phyloP scores from a whole-genome alignment of 495 filamentous ascomycete genomes.

The Podospora pseudoanserina region DNA sequence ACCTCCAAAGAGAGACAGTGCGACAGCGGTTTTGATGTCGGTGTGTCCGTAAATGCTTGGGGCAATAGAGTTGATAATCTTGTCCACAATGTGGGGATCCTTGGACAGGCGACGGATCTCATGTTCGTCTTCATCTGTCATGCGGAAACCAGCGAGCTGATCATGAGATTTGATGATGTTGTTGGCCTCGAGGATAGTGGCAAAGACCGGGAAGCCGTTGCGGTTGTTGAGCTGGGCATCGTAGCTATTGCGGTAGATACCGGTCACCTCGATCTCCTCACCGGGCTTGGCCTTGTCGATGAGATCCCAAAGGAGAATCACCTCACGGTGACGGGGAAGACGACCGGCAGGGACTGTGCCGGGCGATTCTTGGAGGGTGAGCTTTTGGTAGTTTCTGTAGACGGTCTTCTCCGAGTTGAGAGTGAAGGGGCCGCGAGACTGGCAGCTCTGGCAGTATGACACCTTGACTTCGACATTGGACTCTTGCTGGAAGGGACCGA shows the following conservation, averaged over 20 bases:
- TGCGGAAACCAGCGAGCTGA: conserved; percentile 92
- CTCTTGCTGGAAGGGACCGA: conserved; percentile 97
- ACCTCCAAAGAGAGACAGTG: conserved; percentile 91
- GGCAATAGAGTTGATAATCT: conserved; percentile 90
- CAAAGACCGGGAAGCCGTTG: conserved; percentile 98
- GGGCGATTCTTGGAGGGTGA: conserved; percentile 96
- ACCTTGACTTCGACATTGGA: conserved; percentile 94
- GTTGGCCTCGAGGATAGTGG: conserved; percentile 96
- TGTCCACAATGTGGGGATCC: conserved; percentile 91
- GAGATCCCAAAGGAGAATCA: conserved; percentile 93
- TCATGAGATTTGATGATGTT: conserved; percentile 96
- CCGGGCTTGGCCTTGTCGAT: conserved; percentile 97
- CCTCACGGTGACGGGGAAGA: conserved; percentile 90
- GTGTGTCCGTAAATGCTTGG: conserved; percentile 96
- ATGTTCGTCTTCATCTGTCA: conserved; percentile 94
- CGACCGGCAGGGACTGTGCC: conserved; percentile 96
- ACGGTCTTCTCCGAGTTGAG: conserved; percentile 97
- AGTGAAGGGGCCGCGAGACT: conserved; percentile 91
- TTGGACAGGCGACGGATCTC: conserved; percentile 80
- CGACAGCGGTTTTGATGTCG: conserved; percentile 96
- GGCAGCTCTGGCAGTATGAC: conserved; percentile 95
- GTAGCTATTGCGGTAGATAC: conserved; percentile 98
- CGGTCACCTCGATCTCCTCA: conserved; percentile 95
- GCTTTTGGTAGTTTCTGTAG: conserved; percentile 98
- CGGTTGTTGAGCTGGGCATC: conserved; percentile 97